Base-by-base conservation (phyloP, 2,329 filamentous ascomycete species). In the Cladosporium velox region DNA sequence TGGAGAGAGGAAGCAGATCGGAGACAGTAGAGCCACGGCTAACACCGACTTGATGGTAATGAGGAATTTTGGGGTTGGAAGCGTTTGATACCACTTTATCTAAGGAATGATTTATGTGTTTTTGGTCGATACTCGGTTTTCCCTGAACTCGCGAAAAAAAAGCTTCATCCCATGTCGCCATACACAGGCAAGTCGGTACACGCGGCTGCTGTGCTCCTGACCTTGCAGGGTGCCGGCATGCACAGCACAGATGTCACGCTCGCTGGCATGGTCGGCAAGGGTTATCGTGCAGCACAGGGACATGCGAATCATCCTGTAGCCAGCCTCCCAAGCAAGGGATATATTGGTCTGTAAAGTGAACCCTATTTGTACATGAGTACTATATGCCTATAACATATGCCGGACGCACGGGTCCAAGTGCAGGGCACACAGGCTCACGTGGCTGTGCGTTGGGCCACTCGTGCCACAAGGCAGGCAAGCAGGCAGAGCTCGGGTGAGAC, bases 1-100 rank as follows among this genome's bases (percentile, higher is more conserved):
- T 73, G 80, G 69, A 74, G 78, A 67, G 69, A 79, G 66, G 74
- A 78, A 34, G 64, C 57, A 59, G 65, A 67, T 41, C 34, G 62
- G 51, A 65, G 63, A 21, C 54, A 28, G 24, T 55, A 59, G 58
- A 4, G 30, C 10, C 24, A 21, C 3, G 21, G 8, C 26, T 21
- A 26, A 14, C 21, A 2, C 1, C 3, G 24, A 30, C 14, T 21
- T 24, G 26, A 47, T 47, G 26, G 34, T 28, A 47, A 59, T 26
- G 57, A 59, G 7, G 14, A 26, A 59, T 38, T 35, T 38, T 7
- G n/a, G 14, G 4, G 14, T 47, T 26, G 38, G 47, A 38, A 62
- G 59, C 59, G 47, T 28, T 62, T 34, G 51, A 64, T 64, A 64
- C 61, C 61, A 64, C 35, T 34, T 32, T 30, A 63, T 63, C 26